Conservation (phyloP, 148 eudicot genomes). For the Diospyros kaki region DNA sequence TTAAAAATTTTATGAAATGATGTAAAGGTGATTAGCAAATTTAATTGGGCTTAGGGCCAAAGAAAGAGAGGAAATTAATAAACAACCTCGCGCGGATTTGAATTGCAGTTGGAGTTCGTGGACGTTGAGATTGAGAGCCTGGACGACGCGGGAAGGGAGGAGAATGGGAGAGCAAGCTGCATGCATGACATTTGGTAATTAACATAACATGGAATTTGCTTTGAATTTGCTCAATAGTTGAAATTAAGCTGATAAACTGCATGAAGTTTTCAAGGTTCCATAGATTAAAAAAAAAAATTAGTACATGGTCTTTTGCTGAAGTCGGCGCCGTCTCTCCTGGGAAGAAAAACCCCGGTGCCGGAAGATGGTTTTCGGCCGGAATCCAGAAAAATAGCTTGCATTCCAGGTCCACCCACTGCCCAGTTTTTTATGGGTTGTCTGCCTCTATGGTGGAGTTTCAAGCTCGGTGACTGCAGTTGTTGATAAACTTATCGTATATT, state of each 20-base stretch:
- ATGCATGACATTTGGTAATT: not conserved
- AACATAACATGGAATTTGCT: too few species aligned
- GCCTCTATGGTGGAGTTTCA: constrained; percentile 29
- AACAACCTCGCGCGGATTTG: constrained; percentile 33
- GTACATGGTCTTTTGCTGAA: not conserved
- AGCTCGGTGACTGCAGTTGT: constrained; percentile 16
- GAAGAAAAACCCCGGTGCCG: constrained; percentile 77
- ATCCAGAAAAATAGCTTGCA: constrained; percentile 66
- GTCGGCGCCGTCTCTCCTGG: constrained; percentile 30
- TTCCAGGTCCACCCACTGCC: constrained; percentile 53
- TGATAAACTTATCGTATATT: not conserved
- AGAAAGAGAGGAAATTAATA: not conserved
- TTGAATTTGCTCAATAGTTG: too few species aligned
- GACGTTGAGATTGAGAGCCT: constrained; percentile 61
- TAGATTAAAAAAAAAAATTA: too few species aligned
- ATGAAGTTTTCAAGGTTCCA: too few species aligned
- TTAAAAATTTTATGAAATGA: too few species aligned
- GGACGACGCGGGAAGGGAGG: constrained; percentile 67
- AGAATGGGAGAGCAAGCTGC: constrained; percentile 69
- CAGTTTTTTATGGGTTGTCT: constrained; percentile 22
- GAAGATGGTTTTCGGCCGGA: constrained; percentile 27
- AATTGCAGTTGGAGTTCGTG: constrained; percentile 44
- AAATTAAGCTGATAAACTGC: too few species aligned
- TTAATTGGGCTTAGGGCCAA: too few species aligned
- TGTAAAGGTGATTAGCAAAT: too few species aligned